Evolutionary conservation across 352 stramenopile genomes (phyloP).

Genomic region (Phytophthora pini): DNA sequence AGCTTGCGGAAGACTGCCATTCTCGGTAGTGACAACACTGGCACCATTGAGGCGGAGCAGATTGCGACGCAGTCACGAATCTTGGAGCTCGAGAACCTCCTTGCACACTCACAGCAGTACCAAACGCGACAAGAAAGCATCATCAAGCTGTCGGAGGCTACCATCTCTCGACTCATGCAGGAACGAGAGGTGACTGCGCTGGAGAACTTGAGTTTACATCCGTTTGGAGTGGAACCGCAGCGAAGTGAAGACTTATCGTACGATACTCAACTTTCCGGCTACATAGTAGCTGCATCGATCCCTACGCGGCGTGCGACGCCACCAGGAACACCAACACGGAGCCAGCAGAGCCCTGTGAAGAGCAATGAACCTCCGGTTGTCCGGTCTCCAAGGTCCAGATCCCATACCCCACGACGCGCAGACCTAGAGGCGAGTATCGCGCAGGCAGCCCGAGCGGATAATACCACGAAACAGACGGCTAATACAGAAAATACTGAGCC

Average conservation of each 20-base stretch:
- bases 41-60: conserved; percentile 54
- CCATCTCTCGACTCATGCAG: conserved; percentile 69
- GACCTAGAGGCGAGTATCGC: conserved; percentile 25
- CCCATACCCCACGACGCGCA: conserved; percentile 17
- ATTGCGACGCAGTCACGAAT: conserved; percentile 63
- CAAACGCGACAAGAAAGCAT: conserved; percentile 68
- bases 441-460: conserved; percentile 5
- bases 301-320: conserved; percentile 6
- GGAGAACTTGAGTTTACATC: conserved; percentile 50
- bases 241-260: conserved; percentile 18
- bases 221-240: conserved; percentile 26
- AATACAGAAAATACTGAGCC: conserved; percentile 3
- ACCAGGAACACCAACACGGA: conserved; percentile 11
- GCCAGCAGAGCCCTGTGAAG: not conserved
- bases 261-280: conserved; percentile 14
- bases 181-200: conserved; percentile 54
- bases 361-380: conserved; percentile 8
- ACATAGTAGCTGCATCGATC: conserved; percentile 9
- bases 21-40: conserved; percentile 45
- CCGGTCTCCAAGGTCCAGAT: conserved; percentile 12
- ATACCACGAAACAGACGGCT: not conserved
- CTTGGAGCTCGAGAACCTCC: conserved; percentile 59
- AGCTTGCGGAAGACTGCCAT: conserved; percentile 70
- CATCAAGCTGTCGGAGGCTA: conserved; percentile 67
- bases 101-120: conserved; percentile 66